Conservation (phyloP, 225 moss, liverwort and hornwort species). For the Marchantia paleacea region DNA sequence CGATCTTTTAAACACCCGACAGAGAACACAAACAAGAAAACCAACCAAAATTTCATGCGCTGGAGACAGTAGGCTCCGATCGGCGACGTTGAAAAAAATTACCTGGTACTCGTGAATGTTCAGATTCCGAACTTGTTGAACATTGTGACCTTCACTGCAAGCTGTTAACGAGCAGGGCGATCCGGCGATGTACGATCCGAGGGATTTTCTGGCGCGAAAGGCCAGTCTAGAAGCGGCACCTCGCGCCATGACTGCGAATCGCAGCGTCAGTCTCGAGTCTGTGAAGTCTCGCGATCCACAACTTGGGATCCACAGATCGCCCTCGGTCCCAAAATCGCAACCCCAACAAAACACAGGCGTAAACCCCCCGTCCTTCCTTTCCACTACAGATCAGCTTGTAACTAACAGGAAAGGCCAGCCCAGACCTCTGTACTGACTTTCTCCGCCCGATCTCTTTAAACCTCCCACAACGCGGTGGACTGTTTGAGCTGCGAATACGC, state of each 20-base stretch:
- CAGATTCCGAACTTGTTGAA: slow-evolving; percentile 66
- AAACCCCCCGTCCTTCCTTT: too few relatives aligned
- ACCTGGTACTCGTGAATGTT: slow-evolving; percentile 94
- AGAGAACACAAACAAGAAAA: neutral
- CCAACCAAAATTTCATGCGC: neutral
- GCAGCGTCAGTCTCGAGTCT: neutral
- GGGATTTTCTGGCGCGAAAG: slow-evolving; percentile 22
- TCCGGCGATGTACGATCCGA: slow-evolving; percentile 25
- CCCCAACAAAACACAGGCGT: too few relatives aligned
- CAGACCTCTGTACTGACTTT: too few relatives aligned
- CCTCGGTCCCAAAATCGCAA: neutral
- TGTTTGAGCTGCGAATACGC: too few relatives aligned
- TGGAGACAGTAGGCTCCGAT: neutral
- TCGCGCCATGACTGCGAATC: slow-evolving; percentile 23
- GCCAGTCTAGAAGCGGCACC: slow-evolving; percentile 30
- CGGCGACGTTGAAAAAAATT: neutral
- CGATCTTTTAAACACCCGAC: neutral
- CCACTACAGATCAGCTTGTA: too few relatives aligned
- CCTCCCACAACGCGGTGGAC: too few relatives aligned
- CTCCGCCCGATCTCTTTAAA: too few relatives aligned
- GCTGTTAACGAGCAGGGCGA: slow-evolving; percentile 12
- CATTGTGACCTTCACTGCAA: slow-evolving; percentile 27
- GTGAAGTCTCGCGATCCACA: neutral
- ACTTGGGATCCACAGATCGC: neutral
- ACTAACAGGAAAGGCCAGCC: too few relatives aligned